Conservation (phyloP, 495 filamentous ascomycete genomes). For the Penicillium roqueforti region DNA sequence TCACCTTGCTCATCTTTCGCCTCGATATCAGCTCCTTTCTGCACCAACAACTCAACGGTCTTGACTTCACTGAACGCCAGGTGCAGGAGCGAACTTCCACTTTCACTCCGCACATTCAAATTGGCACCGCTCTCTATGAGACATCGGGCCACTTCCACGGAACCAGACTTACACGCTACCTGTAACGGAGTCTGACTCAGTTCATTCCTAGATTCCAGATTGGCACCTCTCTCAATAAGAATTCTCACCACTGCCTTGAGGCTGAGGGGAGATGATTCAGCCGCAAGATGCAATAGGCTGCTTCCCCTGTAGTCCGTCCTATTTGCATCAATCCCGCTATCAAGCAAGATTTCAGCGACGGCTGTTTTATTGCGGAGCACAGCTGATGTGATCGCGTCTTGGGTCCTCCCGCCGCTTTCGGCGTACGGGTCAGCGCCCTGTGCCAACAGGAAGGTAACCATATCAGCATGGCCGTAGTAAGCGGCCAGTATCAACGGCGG, state of each 20-base stretch:
- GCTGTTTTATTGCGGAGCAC: not conserved
- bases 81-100: not conserved
- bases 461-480: not conserved
- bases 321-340: not conserved
- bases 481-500: not conserved
- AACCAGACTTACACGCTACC: not conserved
- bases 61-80: not conserved
- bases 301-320: not conserved
- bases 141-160: constrained; percentile 1
- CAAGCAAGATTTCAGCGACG: not conserved
- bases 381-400: not conserved
- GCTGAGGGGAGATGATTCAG: not conserved
- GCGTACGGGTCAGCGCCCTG: not conserved
- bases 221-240: not conserved
- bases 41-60: not conserved
- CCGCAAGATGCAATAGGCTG: not conserved
- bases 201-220: not conserved
- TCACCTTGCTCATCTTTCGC: not conserved
- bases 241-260: not conserved
- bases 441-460: not conserved
- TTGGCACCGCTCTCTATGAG: constrained; percentile 2
- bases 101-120: not conserved
- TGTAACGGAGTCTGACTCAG: not conserved
- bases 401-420: too few relatives aligned
- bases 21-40: constrained; percentile 3